These are phyloP conservation scores for Tetratostichococcus sp. DNA, from an alignment of 139 green algal genomes.

Conservation along the genomic window DNA sequence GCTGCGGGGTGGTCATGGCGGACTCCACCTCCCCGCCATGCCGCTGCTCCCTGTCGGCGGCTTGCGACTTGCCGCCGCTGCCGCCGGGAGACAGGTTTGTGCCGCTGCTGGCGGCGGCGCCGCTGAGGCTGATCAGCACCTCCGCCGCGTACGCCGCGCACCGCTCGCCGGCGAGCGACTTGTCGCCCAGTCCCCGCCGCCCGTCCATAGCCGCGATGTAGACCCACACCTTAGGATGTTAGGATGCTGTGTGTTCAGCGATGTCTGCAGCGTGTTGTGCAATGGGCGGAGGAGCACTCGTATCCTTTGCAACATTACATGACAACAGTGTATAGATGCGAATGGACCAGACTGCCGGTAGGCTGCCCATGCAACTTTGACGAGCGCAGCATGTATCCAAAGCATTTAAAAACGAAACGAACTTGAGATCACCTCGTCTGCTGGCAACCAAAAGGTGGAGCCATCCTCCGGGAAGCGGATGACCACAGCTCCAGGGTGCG, in stretches of 20 bases:
- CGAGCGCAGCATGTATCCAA: too few relatives aligned
- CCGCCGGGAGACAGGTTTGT: not conserved
- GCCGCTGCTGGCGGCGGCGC: not conserved
- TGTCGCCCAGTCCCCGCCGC: not conserved
- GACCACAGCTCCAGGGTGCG: not conserved
- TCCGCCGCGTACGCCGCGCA: not conserved
- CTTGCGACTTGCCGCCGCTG: not conserved
- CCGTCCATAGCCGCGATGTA: not conserved
- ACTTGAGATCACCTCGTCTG: not conserved
- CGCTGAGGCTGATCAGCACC: not conserved
- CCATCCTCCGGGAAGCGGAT: not conserved
- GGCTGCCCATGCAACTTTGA: too few relatives aligned
- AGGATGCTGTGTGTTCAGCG: too few relatives aligned
- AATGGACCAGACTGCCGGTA: too few relatives aligned
- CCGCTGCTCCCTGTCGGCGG: not conserved
- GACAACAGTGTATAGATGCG: too few relatives aligned
- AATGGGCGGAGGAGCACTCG: too few relatives aligned
- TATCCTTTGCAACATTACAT: too few relatives aligned
- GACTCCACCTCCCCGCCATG: not conserved
- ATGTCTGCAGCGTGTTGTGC: too few relatives aligned
- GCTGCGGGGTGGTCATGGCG: too few relatives aligned
- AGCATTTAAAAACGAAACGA: too few relatives aligned
- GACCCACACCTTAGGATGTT: not conserved
- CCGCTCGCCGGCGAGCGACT: not conserved
- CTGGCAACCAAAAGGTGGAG: not conserved